A percentile compares a stretch with the other conserved stretches of the same genome.
These are phyloP conservation scores for Heliosperma pusillum DNA, from an alignment of 148 eudicot genomes.

Conservation along the genomic window DNA sequence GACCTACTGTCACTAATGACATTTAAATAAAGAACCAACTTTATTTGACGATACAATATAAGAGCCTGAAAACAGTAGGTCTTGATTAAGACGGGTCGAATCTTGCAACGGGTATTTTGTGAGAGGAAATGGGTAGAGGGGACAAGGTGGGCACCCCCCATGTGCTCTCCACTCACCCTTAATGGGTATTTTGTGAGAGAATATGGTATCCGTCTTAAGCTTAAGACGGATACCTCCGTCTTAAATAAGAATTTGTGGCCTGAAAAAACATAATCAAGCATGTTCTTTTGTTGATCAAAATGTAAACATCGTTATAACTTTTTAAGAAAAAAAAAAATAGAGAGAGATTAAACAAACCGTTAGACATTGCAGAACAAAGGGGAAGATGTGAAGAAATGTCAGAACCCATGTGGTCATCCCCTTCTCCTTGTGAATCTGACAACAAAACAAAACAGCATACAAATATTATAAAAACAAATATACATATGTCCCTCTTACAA, in stretches of 20 bases:
- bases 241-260: too few relatives aligned
- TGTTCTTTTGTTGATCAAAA: neutral
- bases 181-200: too few relatives aligned
- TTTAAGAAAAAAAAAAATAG: neutral
- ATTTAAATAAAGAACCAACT: too few relatives aligned
- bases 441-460: conserved; percentile 21
- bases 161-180: too few relatives aligned
- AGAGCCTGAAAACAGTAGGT: neutral
- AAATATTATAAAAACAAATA: neutral
- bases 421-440: conserved; percentile 55
- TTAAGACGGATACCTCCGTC: too few relatives aligned
- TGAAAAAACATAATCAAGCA: neutral
- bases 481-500: too few relatives aligned
- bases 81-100: too few relatives aligned
- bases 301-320: neutral
- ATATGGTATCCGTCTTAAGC: too few relatives aligned
- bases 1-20: too few relatives aligned
- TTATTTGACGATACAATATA: neutral
- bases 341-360: conserved; percentile 44
- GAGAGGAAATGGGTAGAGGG: too few relatives aligned
- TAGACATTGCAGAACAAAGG: conserved; percentile 61
- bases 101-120: too few relatives aligned
- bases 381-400: conserved; percentile 34
- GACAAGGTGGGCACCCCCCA: too few relatives aligned
- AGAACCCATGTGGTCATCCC: conserved; percentile 37